A percentile compares a stretch with the other conserved stretches of the same genome.
Conservation (phyloP, 2,329 filamentous ascomycete genomes). For the Cladosporium colombiae region DNA sequence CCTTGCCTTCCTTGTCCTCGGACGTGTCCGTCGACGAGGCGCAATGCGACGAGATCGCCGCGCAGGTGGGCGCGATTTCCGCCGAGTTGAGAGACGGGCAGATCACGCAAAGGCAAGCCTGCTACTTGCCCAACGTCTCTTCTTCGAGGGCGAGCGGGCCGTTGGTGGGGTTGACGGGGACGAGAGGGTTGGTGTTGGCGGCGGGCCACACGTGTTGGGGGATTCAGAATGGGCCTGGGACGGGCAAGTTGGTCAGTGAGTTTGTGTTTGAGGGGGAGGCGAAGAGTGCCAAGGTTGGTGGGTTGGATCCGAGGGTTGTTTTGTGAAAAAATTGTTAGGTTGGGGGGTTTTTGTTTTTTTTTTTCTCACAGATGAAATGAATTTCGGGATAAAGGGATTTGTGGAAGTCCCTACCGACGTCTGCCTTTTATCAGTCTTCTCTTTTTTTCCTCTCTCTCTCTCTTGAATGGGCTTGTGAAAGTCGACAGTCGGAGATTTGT, state of each 20-base stretch:
- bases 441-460: no score
- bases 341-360: no score
- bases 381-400: neutral
- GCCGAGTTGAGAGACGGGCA: constrained; percentile 49
- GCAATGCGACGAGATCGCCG: constrained; percentile 81
- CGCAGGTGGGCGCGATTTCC: constrained; percentile 68
- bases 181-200: constrained; percentile 76
- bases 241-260: constrained; percentile 53
- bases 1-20: constrained; percentile 74
- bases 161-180: constrained; percentile 72
- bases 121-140: constrained; percentile 79
- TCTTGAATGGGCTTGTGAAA: no score
- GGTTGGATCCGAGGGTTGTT: constrained; percentile 42
- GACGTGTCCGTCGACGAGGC: constrained; percentile 72
- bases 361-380: no score
- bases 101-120: constrained; percentile 78
- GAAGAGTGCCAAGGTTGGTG: constrained; percentile 45
- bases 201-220: constrained; percentile 97
- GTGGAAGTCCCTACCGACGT: neutral
- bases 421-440: no score
- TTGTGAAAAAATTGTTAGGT: neutral
- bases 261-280: constrained; percentile 48
- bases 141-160: constrained; percentile 58
- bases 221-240: constrained; percentile 91
- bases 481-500: no score